These are phyloP conservation scores for Suhomyces sp. DNA, from an alignment of 805 yeast genomes.

Conservation along the genomic window DNA sequence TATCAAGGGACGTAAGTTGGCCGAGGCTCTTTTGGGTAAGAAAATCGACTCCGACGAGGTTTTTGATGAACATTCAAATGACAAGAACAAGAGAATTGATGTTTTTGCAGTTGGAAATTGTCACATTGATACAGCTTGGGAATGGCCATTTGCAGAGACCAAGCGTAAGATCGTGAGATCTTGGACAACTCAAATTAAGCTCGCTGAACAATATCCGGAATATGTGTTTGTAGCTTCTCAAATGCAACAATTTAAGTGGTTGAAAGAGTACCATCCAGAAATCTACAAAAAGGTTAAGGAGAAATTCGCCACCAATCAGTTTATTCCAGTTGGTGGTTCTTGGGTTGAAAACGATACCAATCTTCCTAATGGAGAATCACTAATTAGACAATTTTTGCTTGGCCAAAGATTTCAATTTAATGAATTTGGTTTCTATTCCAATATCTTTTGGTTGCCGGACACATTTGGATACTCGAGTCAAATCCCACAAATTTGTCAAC, in stretches of 20 bases:
- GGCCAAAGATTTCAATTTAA: slow-evolving; percentile 86
- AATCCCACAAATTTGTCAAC: slow-evolving; percentile 86
- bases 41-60: slow-evolving; percentile 67
- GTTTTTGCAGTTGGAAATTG: slow-evolving; percentile 92
- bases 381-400: slow-evolving; percentile 80
- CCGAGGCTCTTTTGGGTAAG: slow-evolving; percentile 62
- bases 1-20: slow-evolving; percentile 62
- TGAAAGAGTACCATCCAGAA: slow-evolving; percentile 81
- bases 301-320: slow-evolving; percentile 68
- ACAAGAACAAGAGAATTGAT: slow-evolving; percentile 39
- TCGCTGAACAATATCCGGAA: slow-evolving; percentile 88
- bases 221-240: slow-evolving; percentile 93
- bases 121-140: slow-evolving; percentile 98
- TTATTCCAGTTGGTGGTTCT: slow-evolving; percentile 91
- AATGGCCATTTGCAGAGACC: slow-evolving; percentile 99
- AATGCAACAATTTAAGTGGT: slow-evolving; percentile 95
- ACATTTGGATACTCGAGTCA: slow-evolving; percentile 96
- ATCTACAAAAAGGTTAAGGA: slow-evolving; percentile 63
- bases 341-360: slow-evolving; percentile 99
- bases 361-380: slow-evolving; percentile 90
- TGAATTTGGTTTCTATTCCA: slow-evolving; percentile 74
- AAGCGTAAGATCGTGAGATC: slow-evolving; percentile 89
- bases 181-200: slow-evolving; percentile 88
- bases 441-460: slow-evolving; percentile 93
- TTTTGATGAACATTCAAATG: slow-evolving; percentile 35